Conservation (phyloP, 176 grass and related monocot genomes). For the Elaeis guineensis region DNA sequence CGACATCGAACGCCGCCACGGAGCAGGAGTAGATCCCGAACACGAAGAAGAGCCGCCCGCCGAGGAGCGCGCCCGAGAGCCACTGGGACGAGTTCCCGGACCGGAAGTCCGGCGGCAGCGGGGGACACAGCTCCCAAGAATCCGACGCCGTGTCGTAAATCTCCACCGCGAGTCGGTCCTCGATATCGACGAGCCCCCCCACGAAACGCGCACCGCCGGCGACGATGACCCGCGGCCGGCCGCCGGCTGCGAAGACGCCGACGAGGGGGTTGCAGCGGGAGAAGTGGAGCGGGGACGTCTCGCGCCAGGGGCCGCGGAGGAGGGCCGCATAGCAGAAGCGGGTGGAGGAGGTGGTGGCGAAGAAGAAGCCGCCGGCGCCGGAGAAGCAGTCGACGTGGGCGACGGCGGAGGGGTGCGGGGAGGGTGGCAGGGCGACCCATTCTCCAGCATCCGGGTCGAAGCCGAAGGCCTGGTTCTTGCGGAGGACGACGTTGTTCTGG, state of each 20-base stretch:
- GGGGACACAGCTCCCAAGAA: conserved; percentile 26
- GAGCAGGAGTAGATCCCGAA: conserved; percentile 34
- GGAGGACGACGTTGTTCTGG: conserved; percentile 34
- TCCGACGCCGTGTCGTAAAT: conserved; percentile 23
- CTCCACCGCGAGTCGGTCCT: conserved; percentile 35
- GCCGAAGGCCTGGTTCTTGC: conserved; percentile 28
- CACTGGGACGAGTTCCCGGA: conserved; percentile 37
- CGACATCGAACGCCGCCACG: conserved; percentile 44
- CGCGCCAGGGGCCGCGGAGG: conserved; percentile 16
- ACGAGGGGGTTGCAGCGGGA: conserved; percentile 42
- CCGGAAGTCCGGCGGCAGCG: conserved; percentile 32
- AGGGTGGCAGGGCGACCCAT: conserved; percentile 27
- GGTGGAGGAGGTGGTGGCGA: conserved; percentile 22
- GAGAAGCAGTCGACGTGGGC: conserved; percentile 30
- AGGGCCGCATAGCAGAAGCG: conserved; percentile 30
- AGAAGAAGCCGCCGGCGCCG: conserved; percentile 36
- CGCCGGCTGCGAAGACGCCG: conserved; percentile 7
- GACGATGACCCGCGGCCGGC: conserved; percentile 14
- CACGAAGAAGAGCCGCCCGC: conserved; percentile 25
- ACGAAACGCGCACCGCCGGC: conserved; percentile 33
- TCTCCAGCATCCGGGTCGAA: conserved; percentile 30
- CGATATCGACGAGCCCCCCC: conserved; percentile 44
- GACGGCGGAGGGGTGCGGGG: conserved; percentile 4
- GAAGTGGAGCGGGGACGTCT: conserved; percentile 29
- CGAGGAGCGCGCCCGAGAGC: conserved; percentile 32